Percentiles rank a stretch among this genome's conserved stretches.
Conservation (phyloP, 1,284 basidiomycete species). For the Ceratobasidium sp. region DNA sequence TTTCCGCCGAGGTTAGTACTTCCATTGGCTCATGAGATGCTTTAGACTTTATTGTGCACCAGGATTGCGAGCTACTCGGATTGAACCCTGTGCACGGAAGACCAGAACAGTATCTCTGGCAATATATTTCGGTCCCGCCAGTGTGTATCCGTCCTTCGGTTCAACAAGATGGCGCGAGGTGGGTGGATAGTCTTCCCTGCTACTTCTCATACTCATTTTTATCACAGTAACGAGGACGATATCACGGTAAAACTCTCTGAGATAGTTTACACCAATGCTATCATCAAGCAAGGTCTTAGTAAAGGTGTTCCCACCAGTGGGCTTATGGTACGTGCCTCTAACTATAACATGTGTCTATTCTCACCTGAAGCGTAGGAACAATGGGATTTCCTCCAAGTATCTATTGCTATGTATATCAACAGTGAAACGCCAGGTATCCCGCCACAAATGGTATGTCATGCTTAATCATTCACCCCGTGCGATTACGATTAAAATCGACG, state of each 20-base stretch:
- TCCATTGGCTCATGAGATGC: constrained; percentile 23
- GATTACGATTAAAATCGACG: constrained; percentile 43
- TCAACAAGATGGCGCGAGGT: constrained; percentile 88
- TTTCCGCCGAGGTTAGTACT: constrained; percentile 81
- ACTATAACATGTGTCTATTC: constrained; percentile 5
- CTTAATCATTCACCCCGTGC: neutral
- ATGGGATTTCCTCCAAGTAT: constrained; percentile 97
- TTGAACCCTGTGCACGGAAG: constrained; percentile 88
- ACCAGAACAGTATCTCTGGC: constrained; percentile 99
- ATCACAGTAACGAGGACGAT: constrained; percentile 91
- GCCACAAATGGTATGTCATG: constrained; percentile 59
- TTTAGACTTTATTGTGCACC: neutral
- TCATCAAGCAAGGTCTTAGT: constrained; percentile 88
- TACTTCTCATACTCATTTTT: neutral
- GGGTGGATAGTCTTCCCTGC: constrained; percentile 38
- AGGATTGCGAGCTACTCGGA: constrained; percentile 96
- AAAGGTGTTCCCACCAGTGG: constrained; percentile 88
- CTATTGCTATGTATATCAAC: constrained; percentile 98
- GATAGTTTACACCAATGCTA: constrained; percentile 93
- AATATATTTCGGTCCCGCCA: constrained; percentile 97
- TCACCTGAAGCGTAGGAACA: constrained; percentile 68
- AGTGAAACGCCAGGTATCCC: constrained; percentile 95
- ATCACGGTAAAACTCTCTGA: constrained; percentile 97
- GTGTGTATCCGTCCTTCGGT: constrained; percentile 98
- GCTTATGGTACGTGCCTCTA: constrained; percentile 71